phyloP scores from a whole-genome alignment of 257 asterid species.

The Orobanche coerulescens region DNA sequence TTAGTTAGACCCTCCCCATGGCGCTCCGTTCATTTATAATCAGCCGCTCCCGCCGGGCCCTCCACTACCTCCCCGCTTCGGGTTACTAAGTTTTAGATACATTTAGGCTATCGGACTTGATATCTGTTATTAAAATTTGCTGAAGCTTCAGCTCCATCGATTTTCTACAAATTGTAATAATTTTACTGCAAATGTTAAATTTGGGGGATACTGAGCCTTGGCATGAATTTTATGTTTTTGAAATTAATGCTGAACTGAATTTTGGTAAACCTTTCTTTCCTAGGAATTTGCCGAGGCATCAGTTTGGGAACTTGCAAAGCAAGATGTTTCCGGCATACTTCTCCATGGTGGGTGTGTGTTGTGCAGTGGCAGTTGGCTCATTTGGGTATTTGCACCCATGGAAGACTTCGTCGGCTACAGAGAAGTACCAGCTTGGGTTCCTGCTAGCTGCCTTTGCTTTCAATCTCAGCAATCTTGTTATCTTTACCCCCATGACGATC shows the following conservation, averaged over 20 bases:
- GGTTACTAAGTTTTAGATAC: too few species aligned
- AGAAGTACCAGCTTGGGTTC: conserved; percentile 85
- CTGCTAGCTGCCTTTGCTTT: conserved; percentile 75
- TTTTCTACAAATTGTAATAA: background rate
- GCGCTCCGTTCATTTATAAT: too few species aligned
- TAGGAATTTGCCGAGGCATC: conserved; percentile 95
- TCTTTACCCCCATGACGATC: conserved; percentile 93
- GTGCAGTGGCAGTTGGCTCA: conserved; percentile 71
- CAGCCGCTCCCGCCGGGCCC: too few species aligned
- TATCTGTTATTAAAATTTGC: background rate
- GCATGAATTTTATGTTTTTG: background rate
- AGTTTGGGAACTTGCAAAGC: conserved; percentile 87
- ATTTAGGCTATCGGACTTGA: too few species aligned
- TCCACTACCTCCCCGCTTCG: too few species aligned
- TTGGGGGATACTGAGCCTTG: background rate
- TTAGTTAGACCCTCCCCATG: too few species aligned
- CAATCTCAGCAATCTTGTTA: conserved; percentile 81
- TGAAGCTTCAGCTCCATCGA: background rate
- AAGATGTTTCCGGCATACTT: conserved; percentile 99
- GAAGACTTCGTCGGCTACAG: conserved; percentile 61
- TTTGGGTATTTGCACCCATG: conserved; percentile 94
- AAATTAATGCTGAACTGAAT: background rate
- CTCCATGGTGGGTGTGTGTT: conserved; percentile 90
- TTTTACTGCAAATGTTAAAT: background rate
- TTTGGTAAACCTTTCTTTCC: conserved; percentile 7